Conservation (phyloP, 805 yeast genomes). For the Kodamaea lidongshanica region DNA sequence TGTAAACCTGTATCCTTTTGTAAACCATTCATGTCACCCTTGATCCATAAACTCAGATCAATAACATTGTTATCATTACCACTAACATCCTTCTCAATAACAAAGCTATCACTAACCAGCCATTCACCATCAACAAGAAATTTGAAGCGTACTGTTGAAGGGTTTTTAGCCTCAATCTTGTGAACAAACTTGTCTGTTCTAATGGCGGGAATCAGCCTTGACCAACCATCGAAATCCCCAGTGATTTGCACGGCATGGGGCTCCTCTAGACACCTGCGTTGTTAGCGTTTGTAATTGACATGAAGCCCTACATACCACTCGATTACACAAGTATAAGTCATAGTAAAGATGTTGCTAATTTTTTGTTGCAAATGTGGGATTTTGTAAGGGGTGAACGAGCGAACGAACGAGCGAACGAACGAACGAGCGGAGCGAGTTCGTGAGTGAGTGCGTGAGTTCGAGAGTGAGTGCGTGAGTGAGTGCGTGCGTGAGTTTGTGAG, state of each 20-base stretch:
- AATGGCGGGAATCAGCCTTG: constrained; percentile 14
- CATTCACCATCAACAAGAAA: constrained; percentile 31
- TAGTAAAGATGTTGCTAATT: no score
- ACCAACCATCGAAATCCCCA: constrained; percentile 39
- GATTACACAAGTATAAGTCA: constrained; percentile 8
- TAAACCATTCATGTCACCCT: constrained; percentile 19
- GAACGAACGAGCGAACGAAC: no score
- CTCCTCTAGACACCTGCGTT: constrained; percentile 6
- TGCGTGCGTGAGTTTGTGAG: no score
- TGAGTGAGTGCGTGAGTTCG: no score
- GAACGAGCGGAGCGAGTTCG: no score
- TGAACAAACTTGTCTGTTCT: constrained; percentile 18
- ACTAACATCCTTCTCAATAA: constrained; percentile 23
- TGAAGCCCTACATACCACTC: constrained; percentile 7
- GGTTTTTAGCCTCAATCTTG: constrained; percentile 17
- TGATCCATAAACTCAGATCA: no score
- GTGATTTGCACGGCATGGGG: constrained; percentile 28
- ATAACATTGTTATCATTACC: constrained; percentile 34
- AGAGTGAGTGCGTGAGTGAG: no score
- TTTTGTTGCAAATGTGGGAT: no score
- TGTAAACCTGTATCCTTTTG: no score
- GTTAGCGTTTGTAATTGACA: constrained; percentile 6
- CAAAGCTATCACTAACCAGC: constrained; percentile 21
- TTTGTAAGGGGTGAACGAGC: no score
- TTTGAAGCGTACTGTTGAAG: constrained; percentile 34